Evolutionary conservation across 495 filamentous ascomycete species (phyloP).

Genomic region (Thermothielavioides terrestris): DNA sequence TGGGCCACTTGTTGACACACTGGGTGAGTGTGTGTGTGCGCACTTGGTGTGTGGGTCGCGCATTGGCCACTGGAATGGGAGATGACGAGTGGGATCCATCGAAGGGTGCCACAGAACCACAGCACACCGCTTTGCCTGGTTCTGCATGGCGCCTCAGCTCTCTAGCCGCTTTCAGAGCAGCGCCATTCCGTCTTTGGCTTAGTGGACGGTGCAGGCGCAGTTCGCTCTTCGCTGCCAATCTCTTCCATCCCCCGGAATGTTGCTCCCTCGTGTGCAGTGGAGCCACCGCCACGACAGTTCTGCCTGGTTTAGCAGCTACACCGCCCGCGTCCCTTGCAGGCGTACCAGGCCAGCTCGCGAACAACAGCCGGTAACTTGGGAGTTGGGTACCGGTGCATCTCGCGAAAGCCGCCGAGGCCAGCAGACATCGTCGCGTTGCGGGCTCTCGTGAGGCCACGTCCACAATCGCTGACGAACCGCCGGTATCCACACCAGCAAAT

Average conservation of each 20-base stretch:
- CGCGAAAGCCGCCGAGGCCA: background rate
- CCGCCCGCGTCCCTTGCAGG: constrained; percentile 9
- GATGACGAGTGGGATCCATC: constrained; percentile 24
- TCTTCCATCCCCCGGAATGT: background rate
- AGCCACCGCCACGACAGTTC: background rate
- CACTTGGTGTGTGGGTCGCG: constrained; percentile 16
- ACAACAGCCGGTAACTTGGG: constrained; percentile 12
- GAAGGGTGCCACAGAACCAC: constrained; percentile 13
- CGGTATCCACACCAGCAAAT: background rate
- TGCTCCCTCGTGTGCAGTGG: background rate
- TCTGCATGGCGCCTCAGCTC: background rate
- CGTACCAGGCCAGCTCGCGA: constrained; percentile 13
- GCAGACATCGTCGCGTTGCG: background rate
- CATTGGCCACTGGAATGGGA: constrained; percentile 2
- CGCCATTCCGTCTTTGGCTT: background rate
- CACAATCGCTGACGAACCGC: background rate
- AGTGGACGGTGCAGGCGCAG: too few species aligned
- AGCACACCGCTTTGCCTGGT: constrained; percentile 13
- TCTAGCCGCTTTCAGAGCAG: background rate
- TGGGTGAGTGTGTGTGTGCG: background rate
- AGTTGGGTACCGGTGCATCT: constrained; percentile 28
- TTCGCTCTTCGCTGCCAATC: background rate
- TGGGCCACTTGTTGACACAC: too few species aligned
- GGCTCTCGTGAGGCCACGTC: constrained; percentile 22
- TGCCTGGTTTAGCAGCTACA: constrained; percentile 20